A percentile compares a stretch with the other conserved stretches of the same genome.
These are phyloP conservation scores for Sextonia rubra DNA, from an alignment of 164 flowering plant species.

Conservation along the genomic window DNA sequence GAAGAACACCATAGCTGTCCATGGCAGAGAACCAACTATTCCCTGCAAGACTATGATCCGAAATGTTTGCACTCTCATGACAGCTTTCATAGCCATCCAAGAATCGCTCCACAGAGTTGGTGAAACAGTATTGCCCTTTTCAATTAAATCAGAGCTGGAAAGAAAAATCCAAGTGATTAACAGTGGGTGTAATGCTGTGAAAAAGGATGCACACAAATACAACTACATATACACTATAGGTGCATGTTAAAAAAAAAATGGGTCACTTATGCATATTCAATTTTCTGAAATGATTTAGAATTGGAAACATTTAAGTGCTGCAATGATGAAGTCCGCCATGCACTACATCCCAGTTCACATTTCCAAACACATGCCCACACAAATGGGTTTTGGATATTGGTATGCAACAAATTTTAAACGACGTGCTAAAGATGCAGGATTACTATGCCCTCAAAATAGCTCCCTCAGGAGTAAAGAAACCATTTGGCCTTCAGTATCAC, in stretches of 20 bases:
- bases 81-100: conserved; percentile 79
- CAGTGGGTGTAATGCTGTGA: background rate
- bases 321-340: background rate
- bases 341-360: background rate
- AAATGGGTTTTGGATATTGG: too few relatives aligned
- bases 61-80: conserved; percentile 71
- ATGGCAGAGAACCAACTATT: conserved; percentile 85
- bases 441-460: too few relatives aligned
- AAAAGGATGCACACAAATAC: background rate
- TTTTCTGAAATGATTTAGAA: too few relatives aligned
- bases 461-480: too few relatives aligned
- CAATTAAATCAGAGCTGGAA: conserved; percentile 47
- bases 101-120: conserved; percentile 64
- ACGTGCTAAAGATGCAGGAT: too few relatives aligned
- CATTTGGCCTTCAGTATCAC: too few relatives aligned
- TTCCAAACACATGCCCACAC: background rate
- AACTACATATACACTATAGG: background rate
- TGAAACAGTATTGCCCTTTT: conserved; percentile 27
- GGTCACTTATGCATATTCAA: background rate
- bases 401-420: too few relatives aligned
- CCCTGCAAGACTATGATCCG: conserved; percentile 92
- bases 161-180: conserved; percentile 6
- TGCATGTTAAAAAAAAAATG: background rate
- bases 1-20: conserved; percentile 98
- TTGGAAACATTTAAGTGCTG: background rate